Evolutionary conservation across 331 rosid species (phyloP).

Genomic region (Saraca asoca): DNA sequence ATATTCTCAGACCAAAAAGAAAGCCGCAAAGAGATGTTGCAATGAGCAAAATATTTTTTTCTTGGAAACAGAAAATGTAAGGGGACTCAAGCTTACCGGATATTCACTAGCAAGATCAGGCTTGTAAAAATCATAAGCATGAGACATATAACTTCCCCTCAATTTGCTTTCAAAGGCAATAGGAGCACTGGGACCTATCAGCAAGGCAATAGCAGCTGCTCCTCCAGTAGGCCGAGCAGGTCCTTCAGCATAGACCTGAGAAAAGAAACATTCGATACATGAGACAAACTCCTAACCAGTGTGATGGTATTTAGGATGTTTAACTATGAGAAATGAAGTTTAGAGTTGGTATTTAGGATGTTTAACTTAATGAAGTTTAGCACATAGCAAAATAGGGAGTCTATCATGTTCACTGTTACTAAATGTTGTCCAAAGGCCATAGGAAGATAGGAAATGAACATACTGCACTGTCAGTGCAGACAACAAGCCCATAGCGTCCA

Average conservation of each 20-base stretch:
- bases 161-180: conserved; percentile 81
- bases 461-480: conserved; percentile 94
- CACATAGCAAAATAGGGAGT: too few species aligned
- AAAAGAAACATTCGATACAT: conserved; percentile 16
- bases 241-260: conserved; percentile 91
- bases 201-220: conserved; percentile 88
- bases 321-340: too few species aligned
- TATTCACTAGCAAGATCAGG: conserved; percentile 93
- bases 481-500: conserved; percentile 89
- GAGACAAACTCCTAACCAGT: not conserved
- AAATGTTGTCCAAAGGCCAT: too few species aligned
- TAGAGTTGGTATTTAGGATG: too few species aligned
- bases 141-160: conserved; percentile 85
- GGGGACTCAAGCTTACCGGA: conserved; percentile 54
- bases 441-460: conserved; percentile 10
- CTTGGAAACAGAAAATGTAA: not conserved
- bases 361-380: too few species aligned
- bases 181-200: conserved; percentile 88
- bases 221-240: conserved; percentile 97
- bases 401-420: too few species aligned
- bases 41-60: not conserved
- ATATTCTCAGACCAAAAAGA: not conserved
- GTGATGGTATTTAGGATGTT: not conserved
- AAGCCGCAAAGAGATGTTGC: not conserved
- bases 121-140: conserved; percentile 87